These are phyloP conservation scores for Boletus rufocinnamomeus DNA, from an alignment of 768 basidiomycete species.

Conservation along the genomic window DNA sequence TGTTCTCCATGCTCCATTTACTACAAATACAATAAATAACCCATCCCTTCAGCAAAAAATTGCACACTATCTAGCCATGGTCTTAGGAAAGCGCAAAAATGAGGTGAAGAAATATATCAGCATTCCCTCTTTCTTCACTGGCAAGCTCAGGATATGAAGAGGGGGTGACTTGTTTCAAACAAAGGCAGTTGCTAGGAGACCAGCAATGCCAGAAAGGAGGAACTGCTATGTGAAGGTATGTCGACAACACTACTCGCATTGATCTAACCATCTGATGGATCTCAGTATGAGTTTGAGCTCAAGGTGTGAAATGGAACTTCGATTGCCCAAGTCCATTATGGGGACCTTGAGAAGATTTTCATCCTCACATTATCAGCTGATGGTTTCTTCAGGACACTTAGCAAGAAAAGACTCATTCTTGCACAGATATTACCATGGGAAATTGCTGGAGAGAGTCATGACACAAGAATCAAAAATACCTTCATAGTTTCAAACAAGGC, in stretches of 20 bases:
- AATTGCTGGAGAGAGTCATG: neutral
- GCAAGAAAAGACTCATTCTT: neutral
- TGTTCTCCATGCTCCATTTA: too few relatives aligned
- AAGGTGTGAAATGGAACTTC: neutral
- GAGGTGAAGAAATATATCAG: neutral
- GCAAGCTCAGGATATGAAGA: neutral
- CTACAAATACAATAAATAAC: too few relatives aligned
- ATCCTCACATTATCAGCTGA: neutral
- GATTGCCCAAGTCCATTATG: neutral
- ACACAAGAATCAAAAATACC: neutral
- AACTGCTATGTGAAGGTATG: neutral
- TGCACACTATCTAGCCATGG: neutral
- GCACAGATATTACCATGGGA: neutral
- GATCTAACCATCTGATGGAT: neutral
- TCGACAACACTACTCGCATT: neutral
- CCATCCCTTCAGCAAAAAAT: too few relatives aligned
- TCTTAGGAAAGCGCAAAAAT: neutral
- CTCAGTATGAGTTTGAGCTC: neutral
- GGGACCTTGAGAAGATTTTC: neutral
- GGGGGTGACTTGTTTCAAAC: neutral
- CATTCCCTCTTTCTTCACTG: neutral
- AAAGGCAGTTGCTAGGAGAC: neutral
- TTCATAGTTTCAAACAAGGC: neutral
- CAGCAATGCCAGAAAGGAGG: neutral
- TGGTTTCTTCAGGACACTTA: neutral